These are phyloP conservation scores for Amphichorda felina DNA, from an alignment of 2,329 filamentous ascomycete genomes.

Conservation along the genomic window DNA sequence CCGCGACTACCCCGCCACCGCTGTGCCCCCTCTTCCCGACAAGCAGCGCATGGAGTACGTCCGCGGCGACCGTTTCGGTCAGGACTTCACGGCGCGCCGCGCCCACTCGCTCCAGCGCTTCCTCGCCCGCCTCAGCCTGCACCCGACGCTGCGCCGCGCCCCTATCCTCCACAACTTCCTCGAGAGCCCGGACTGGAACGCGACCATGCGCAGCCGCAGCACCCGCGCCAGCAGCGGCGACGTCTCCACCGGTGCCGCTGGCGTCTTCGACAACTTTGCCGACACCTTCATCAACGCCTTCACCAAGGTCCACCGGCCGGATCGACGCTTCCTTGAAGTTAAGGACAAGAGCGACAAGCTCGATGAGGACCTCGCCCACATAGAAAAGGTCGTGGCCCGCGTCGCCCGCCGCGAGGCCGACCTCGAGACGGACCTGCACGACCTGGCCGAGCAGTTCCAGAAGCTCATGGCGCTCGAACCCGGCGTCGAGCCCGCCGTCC, in stretches of 20 bases:
- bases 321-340: conserved; percentile 89
- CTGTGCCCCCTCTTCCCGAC: conserved; percentile 88
- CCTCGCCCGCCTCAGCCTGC: conserved; percentile 71
- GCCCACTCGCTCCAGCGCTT: conserved; percentile 89
- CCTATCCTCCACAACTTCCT: conserved; percentile 80
- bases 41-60: conserved; percentile 99
- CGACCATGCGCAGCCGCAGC: conserved; percentile 75
- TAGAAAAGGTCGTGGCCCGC: conserved; percentile 90
- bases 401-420: conserved; percentile 82
- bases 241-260: conserved; percentile 28
- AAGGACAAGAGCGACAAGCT: conserved; percentile 87
- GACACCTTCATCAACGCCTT: conserved; percentile 97
- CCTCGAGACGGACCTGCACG: conserved; percentile 75
- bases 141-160: conserved; percentile 77
- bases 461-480: conserved; percentile 85
- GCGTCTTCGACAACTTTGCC: conserved; percentile 86
- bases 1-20: conserved; percentile 80
- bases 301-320: conserved; percentile 89
- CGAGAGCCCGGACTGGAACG: conserved; percentile 92
- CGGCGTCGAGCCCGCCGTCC: conserved; percentile 69
- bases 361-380: conserved; percentile 82
- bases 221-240: conserved; percentile 32
- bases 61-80: conserved; percentile 84
- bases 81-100: conserved; percentile 81
- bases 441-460: conserved; percentile 89